Evolutionary conservation across 306 rosid genomes (phyloP).

Genomic region (Acacia melanoxylon): DNA sequence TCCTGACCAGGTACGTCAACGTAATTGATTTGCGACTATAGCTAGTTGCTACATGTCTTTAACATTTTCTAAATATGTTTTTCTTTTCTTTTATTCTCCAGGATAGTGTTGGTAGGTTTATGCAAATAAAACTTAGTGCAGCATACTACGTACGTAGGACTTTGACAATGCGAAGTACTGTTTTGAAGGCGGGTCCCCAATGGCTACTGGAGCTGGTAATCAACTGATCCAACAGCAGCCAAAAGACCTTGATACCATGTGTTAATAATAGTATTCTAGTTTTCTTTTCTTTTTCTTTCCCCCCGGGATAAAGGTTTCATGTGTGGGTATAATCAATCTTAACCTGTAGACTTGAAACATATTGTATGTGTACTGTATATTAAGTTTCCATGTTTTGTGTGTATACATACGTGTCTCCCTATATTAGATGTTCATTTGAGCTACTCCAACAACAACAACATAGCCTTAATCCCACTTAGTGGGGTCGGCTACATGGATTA

Average conservation of each 20-base stretch:
- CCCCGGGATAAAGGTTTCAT: not conserved
- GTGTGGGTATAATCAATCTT: not conserved
- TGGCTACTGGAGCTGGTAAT: not conserved
- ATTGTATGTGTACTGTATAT: not conserved
- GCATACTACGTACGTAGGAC: not conserved
- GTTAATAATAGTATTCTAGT: not conserved
- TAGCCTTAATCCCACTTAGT: too few species aligned
- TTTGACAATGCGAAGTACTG: not conserved
- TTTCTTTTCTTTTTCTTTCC: not conserved
- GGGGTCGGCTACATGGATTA: too few species aligned
- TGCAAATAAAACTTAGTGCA: conserved; percentile 13
- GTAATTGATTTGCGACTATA: not conserved
- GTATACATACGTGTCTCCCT: not conserved
- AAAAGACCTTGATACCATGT: not conserved
- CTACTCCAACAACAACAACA: too few species aligned
- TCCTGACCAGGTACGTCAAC: conserved; percentile 38
- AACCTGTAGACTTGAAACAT: not conserved
- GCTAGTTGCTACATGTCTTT: not conserved
- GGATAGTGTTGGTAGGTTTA: not conserved
- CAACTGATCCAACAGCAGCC: not conserved
- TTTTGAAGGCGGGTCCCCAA: not conserved
- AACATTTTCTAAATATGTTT: not conserved
- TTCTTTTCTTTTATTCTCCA: not conserved
- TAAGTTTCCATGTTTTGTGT: not conserved
- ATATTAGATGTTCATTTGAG: not conserved